A percentile compares a stretch with the other conserved stretches of the same genome.
phyloP scores from a whole-genome alignment of 768 basidiomycete species.

The Peribolospora kevripleyi region DNA sequence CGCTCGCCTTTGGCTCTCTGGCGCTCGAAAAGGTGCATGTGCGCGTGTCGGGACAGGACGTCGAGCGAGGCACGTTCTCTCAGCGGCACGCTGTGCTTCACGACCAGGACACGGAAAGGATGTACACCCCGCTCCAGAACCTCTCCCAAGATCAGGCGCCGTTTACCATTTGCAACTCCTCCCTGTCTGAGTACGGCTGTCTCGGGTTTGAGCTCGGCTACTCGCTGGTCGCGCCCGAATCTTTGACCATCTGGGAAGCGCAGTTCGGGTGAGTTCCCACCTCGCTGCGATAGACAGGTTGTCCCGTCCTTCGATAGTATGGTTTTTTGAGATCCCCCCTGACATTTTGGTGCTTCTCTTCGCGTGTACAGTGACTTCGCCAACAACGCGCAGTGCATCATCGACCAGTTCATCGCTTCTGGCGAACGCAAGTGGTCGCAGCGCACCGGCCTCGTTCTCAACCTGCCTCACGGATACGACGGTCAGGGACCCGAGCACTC shows the following conservation, averaged over 20 bases:
- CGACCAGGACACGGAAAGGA: conserved; percentile 76
- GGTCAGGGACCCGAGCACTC: conserved; percentile 98
- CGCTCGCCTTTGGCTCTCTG: conserved; percentile 81
- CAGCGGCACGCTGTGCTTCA: conserved; percentile 93
- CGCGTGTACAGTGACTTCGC: conserved; percentile 54
- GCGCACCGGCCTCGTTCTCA: conserved; percentile 57
- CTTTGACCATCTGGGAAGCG: conserved; percentile 90
- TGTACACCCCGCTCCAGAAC: conserved; percentile 72
- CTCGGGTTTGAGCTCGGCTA: conserved; percentile 97
- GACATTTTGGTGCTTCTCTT: neutral
- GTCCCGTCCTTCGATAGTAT: neutral
- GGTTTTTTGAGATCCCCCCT: neutral
- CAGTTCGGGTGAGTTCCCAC: conserved; percentile 28
- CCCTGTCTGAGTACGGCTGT: conserved; percentile 76
- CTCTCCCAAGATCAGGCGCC: conserved; percentile 66
- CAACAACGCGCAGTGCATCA: conserved; percentile 91
- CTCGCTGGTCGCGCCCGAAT: conserved; percentile 82
- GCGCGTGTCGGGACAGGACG: conserved; percentile 88
- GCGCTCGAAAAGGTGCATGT: conserved; percentile 83
- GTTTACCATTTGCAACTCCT: conserved; percentile 91
- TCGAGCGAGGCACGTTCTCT: conserved; percentile 96
- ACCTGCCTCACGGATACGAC: conserved; percentile 83
- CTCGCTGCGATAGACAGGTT: neutral
- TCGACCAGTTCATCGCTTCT: conserved; percentile 94
- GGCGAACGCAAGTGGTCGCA: conserved; percentile 97